These are phyloP conservation scores for Sarcodon aspratus DNA, from an alignment of 768 basidiomycete species.

Conservation along the genomic window DNA sequence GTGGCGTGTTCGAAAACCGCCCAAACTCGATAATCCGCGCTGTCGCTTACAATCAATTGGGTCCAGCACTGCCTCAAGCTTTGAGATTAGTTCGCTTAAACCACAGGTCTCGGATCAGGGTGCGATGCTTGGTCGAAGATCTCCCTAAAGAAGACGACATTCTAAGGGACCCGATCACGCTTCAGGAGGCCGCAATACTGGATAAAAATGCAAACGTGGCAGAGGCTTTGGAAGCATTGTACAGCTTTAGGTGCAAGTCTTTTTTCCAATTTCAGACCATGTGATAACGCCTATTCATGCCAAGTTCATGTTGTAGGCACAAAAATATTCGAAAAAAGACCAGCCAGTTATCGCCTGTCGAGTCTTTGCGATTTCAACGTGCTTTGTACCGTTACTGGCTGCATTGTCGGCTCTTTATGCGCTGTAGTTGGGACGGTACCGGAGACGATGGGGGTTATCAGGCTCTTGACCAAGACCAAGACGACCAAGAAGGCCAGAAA, in stretches of 20 bases:
- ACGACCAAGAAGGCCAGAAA: no score
- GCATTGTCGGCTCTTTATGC: not conserved
- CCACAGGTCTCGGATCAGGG: not conserved
- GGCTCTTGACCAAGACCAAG: not conserved
- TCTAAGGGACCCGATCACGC: not conserved
- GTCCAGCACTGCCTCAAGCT: conserved; percentile 20
- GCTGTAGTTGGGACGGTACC: not conserved
- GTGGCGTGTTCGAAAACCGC: conserved; percentile 16
- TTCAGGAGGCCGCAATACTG: not conserved
- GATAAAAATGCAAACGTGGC: not conserved
- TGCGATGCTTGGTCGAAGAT: not conserved
- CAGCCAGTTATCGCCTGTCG: not conserved
- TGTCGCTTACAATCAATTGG: conserved; percentile 18
- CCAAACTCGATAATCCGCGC: conserved; percentile 19
- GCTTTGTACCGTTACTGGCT: not conserved
- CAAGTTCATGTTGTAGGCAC: not conserved
- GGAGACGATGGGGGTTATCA: not conserved
- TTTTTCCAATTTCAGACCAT: not conserved
- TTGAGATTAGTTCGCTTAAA: conserved; percentile 12
- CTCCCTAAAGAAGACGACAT: not conserved
- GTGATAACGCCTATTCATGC: not conserved
- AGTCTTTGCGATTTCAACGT: not conserved
- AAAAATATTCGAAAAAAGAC: not conserved
- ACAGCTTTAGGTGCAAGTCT: not conserved
- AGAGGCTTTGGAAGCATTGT: not conserved